Evolutionary conservation across 2,329 filamentous ascomycete genomes (phyloP), one percentile per base, ranked within the genome.

Genomic region (Alternaria atra): DNA sequence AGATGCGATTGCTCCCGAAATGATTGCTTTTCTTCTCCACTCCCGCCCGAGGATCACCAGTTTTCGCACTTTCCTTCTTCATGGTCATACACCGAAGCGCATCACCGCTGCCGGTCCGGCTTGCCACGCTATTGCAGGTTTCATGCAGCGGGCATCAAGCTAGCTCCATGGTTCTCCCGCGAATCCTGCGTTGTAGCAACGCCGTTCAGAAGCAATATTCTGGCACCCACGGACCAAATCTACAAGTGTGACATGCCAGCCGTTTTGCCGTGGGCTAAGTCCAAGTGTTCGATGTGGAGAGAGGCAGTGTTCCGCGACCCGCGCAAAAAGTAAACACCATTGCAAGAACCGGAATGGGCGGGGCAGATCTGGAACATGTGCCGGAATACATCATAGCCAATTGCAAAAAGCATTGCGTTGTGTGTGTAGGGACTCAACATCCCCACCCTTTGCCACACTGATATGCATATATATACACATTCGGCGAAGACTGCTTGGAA

Each of bases 161-260:
- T 58, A 58, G 55, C 53, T 40, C 55, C 40, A 58, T 58, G 34
- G 12, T 52, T 58, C 46, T 53, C 40, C 55, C 42, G 48, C 32
- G 43, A 17, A 34, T 17, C 30, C 30, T 39, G 43, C 20, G 30
- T 35, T 30, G 47, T n/a, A 20, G 37, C 25, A 17, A 25, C 30
- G 17, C 51, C 29, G 51, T 53, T 6, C 51, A 53, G 43, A 53
- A 53, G 51, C 51, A 53, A 56, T 8, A 15, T 12, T n/a, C n/a
- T 23, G 17, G 32, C 13, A 25, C 32, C 30, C 13, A 20, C 46
- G 30, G 46, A 25, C 20, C 20, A 35, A 35, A 5, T 50, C 12
- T 37, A 50, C 46, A 23, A 50, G 10, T 50, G 20, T 50, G 46
- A 30, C 32, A 35, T 37, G 46, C 35, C 30, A 34, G 46, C 46